These are phyloP conservation scores for Prototheca wickerhamii DNA, from an alignment of 163 green algal genomes.

Conservation along the genomic window DNA sequence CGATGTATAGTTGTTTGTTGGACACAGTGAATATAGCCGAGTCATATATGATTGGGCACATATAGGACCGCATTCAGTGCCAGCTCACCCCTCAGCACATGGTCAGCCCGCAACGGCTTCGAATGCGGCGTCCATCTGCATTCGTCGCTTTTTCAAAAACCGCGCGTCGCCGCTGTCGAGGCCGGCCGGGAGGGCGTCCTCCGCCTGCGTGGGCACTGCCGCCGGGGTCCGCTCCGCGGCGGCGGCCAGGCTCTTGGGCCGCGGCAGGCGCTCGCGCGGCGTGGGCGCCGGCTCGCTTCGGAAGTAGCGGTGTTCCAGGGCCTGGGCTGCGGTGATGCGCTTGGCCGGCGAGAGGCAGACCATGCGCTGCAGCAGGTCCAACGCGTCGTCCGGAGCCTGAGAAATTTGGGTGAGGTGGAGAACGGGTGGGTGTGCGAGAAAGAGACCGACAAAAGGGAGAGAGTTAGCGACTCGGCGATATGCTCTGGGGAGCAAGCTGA, in stretches of 20 bases:
- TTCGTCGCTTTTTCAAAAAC: not conserved
- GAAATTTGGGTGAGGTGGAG: not conserved
- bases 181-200: not conserved
- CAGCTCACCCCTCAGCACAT: too few species aligned
- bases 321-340: slow-evolving; percentile 45
- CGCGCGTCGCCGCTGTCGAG: not conserved
- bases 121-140: not conserved
- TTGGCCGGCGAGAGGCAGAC: slow-evolving; percentile 57
- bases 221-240: not conserved
- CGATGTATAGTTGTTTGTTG: too few species aligned
- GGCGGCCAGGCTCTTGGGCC: not conserved
- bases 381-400: slow-evolving; percentile 54
- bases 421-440: too few species aligned
- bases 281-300: slow-evolving; percentile 29
- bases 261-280: not conserved
- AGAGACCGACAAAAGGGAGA: too few species aligned
- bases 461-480: too few species aligned
- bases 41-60: too few species aligned
- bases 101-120: not conserved
- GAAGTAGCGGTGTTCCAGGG: slow-evolving; percentile 55
- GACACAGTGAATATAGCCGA: too few species aligned
- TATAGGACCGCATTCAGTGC: too few species aligned
- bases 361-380: slow-evolving; percentile 70
- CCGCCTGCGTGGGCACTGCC: not conserved
- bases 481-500: too few species aligned